phyloP scores from a whole-genome alignment of 2,329 filamentous ascomycete species.

The Fusarium napiforme region DNA sequence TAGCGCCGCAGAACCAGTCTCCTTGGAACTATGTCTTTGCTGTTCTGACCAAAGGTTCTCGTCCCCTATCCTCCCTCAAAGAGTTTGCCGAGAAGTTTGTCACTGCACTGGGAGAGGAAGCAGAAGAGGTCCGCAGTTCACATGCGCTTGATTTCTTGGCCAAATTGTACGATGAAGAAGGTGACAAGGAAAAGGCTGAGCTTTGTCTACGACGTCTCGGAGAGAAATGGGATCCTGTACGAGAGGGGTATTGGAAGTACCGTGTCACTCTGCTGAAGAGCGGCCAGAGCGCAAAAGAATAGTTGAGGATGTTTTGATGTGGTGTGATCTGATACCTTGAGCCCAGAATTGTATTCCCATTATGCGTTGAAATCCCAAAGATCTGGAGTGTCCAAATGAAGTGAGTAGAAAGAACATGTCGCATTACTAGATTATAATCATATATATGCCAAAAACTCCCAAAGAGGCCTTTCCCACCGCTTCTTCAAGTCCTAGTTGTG shows the following conservation, averaged over 20 bases:
- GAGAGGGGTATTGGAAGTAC: slow-evolving; percentile 91
- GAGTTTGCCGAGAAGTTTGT: slow-evolving; percentile 65
- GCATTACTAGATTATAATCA: slow-evolving; percentile 45
- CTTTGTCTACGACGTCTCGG: slow-evolving; percentile 78
- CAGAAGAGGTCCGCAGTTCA: slow-evolving; percentile 67
- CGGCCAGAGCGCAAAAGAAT: slow-evolving; percentile 8
- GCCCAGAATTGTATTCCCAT: neutral
- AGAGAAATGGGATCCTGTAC: slow-evolving; percentile 89
- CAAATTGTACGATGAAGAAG: slow-evolving; percentile 70
- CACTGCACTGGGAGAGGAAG: slow-evolving; percentile 56
- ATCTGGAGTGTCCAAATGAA: neutral
- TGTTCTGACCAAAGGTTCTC: slow-evolving; percentile 73
- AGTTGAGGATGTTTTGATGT: neutral
- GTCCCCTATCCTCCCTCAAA: slow-evolving; percentile 58
- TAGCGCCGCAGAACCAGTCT: slow-evolving; percentile 93
- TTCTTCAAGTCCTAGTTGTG: slow-evolving; percentile 33
- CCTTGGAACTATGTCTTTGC: slow-evolving; percentile 93
- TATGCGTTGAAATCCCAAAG: neutral
- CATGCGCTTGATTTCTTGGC: slow-evolving; percentile 78
- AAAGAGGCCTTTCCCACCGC: slow-evolving; percentile 28
- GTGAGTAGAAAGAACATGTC: slow-evolving; percentile 31
- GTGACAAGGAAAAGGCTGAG: slow-evolving; percentile 70
- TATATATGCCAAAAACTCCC: slow-evolving; percentile 41
- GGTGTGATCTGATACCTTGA: neutral
- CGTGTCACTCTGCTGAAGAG: slow-evolving; percentile 46